phyloP scores from a whole-genome alignment of 2,329 filamentous ascomycete genomes.

The Aspergillus chevalieri region DNA sequence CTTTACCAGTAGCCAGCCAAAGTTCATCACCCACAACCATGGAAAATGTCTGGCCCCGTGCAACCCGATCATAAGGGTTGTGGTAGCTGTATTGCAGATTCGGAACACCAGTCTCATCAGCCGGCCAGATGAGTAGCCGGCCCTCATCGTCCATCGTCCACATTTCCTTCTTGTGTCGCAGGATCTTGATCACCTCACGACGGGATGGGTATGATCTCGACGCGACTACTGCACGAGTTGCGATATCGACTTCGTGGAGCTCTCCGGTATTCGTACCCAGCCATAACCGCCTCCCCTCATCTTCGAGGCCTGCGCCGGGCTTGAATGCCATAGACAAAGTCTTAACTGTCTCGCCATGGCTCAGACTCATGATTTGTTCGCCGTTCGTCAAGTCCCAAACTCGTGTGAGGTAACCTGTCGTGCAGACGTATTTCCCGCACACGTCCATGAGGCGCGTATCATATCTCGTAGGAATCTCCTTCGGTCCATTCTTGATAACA shows the following conservation, averaged over 20 bases:
- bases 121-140: conserved; percentile 78
- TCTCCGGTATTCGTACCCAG: conserved; percentile 85
- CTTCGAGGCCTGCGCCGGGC: conserved; percentile 66
- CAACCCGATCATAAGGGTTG: conserved; percentile 62
- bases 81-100: conserved; percentile 69
- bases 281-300: conserved; percentile 80
- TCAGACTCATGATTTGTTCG: conserved; percentile 70
- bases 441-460: conserved; percentile 82
- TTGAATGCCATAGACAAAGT: conserved; percentile 80
- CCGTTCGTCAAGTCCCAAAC: conserved; percentile 84
- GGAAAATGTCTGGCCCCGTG: conserved; percentile 78
- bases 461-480: conserved; percentile 75
- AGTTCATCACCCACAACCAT: conserved; percentile 77
- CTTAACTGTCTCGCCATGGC: conserved; percentile 78
- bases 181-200: conserved; percentile 75
- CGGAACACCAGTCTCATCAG: conserved; percentile 66
- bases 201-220: conserved; percentile 70
- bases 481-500: conserved; percentile 62
- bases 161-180: conserved; percentile 78
- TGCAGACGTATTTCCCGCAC: conserved; percentile 80
- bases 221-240: conserved; percentile 62
- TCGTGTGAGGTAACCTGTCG: conserved; percentile 76
- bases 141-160: conserved; percentile 93
- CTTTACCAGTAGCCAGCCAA: conserved; percentile 83
- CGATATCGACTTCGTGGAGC: conserved; percentile 79